phyloP scores from a whole-genome alignment of 2,329 filamentous ascomycete species.

The Myriosclerotinia curreyana region DNA sequence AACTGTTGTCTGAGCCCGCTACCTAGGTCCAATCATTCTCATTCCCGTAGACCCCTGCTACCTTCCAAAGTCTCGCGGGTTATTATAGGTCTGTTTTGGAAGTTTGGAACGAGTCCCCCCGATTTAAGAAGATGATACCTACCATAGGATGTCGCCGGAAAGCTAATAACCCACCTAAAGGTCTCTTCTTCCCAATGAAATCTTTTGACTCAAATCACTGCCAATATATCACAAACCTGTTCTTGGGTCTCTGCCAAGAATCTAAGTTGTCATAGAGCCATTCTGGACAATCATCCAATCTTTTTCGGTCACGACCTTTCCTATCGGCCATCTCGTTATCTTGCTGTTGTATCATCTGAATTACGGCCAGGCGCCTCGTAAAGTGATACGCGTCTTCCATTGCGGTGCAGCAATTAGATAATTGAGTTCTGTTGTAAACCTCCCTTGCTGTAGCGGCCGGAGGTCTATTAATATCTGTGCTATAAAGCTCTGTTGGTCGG shows the following conservation, averaged over 20 bases:
- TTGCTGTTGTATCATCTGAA: background rate
- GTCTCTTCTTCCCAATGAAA: background rate
- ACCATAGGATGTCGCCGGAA: background rate
- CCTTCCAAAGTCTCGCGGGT: no score
- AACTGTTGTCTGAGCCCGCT: no score
- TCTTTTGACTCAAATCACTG: background rate
- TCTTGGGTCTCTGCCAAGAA: background rate
- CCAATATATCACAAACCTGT: background rate
- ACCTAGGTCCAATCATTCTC: no score
- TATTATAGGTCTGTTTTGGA: no score
- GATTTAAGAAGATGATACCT: background rate
- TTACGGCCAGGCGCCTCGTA: background rate
- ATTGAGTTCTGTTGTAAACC: background rate
- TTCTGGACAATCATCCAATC: background rate
- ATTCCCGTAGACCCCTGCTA: no score
- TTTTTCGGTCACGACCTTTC: background rate
- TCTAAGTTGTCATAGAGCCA: background rate
- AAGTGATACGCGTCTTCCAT: background rate
- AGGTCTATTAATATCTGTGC: background rate
- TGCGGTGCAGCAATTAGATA: background rate
- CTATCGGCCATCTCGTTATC: background rate
- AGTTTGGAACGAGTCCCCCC: no score
- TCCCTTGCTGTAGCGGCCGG: background rate
- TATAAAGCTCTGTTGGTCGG: background rate
- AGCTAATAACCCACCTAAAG: background rate